Base-by-base conservation (phyloP, 2,329 filamentous ascomycete genomes). In the Aureobasidium zeae region DNA sequence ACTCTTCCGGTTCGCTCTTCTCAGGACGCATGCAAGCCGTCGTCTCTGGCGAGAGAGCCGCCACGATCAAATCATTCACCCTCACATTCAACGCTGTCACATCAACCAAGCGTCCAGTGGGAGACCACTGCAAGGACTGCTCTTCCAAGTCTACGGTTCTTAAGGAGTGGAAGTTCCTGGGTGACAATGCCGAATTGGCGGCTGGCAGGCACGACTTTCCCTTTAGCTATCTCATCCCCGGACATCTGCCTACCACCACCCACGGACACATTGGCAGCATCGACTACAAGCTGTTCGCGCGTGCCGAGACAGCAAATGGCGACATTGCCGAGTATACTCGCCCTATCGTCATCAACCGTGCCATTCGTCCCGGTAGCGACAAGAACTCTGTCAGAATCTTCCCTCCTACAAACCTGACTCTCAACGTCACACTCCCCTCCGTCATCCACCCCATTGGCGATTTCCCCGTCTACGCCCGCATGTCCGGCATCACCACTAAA, bases 301-400 rank as follows among this genome's bases (percentile, higher is more conserved):
- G 78, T 41, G 74, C 72, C 2, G 77, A 77, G 44, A 72, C 74
- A 9, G 68, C 77, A 25, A 74, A 72, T 41, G 74, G 72, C 48
- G 77, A 78, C 52, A 72, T 72, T 47, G 72, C 85, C 57, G 77
- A 72, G 53, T 76, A 86, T 55, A 73, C 76, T 49, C 77, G 79
- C 55, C 73, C 74, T 8, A 69, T 96, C 32, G 71, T 79, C 44
- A 74, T 96, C 53, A 81, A 81, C 66, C 84, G 89, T 49, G 83
- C 87, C 24, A 76, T 96, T 19, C 73, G 82, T 42, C 77, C 85
- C 2, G 83, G 86, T 36, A 72, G 76, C 42, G 86, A 93, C 49
- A 89, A 93, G 65, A 81, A 88, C 64, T 93, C 85, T 12, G 80
- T 94, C 50, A 86, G 89, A 57, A 84, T 96, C 57, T 98, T 98